phyloP scores from a whole-genome alignment of 805 yeast species.

The Metschnikowia baotianmanensis region DNA sequence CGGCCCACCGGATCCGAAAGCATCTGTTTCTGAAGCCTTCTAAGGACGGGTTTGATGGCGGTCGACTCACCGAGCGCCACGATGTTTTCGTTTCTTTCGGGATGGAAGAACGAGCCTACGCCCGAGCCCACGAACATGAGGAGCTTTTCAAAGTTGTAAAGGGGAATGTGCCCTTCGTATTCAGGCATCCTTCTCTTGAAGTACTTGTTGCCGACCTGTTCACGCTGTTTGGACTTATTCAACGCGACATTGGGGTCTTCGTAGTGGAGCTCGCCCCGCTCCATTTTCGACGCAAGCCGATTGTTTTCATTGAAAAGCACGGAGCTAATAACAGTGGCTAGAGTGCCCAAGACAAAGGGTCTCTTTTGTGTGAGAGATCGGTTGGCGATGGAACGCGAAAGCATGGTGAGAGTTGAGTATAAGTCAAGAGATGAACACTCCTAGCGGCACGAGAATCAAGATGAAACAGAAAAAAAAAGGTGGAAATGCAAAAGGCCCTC shows the following conservation, averaged over 20 bases:
- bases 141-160: constrained; percentile 58
- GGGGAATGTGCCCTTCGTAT: constrained; percentile 79
- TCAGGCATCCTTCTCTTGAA: constrained; percentile 43
- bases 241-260: constrained; percentile 31
- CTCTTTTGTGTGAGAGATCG: constrained; percentile 10
- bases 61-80: constrained; percentile 90
- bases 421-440: too few species aligned
- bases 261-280: constrained; percentile 45
- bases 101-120: constrained; percentile 72
- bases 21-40: constrained; percentile 67
- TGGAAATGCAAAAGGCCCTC: not conserved
- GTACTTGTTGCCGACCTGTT: constrained; percentile 24
- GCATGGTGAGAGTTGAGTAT: constrained; percentile 3
- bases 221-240: constrained; percentile 22
- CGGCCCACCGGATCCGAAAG: constrained; percentile 74
- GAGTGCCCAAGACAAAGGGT: constrained; percentile 14
- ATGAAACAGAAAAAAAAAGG: not conserved
- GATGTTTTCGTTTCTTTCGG: constrained; percentile 70
- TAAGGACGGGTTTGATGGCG: constrained; percentile 68
- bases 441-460: too few species aligned
- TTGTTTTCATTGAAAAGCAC: constrained; percentile 43
- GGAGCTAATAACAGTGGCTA: constrained; percentile 26
- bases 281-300: constrained; percentile 60
- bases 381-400: constrained; percentile 6
- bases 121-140: constrained; percentile 72